Conservation (phyloP, 2,329 filamentous ascomycete species). For the Neophaeococcomyces mojaviensis region DNA sequence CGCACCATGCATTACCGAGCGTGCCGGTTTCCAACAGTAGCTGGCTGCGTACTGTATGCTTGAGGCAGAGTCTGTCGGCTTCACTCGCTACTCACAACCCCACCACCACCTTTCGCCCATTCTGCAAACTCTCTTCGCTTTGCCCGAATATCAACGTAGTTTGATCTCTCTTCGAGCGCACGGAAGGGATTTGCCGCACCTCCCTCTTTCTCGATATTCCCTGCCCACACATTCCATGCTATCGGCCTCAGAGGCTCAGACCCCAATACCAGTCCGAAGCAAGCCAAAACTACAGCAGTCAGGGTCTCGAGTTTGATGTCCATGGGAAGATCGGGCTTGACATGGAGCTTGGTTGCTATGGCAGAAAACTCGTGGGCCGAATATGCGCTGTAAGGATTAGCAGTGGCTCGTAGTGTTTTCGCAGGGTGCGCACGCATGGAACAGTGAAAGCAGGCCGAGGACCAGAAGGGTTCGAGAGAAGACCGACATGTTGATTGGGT, state of each 20-base stretch:
- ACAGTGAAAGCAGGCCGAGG: conserved; percentile 69
- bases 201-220: conserved; percentile 60
- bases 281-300: conserved; percentile 70
- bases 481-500: conserved; percentile 59
- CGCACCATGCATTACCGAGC: no score
- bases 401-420: conserved; percentile 14
- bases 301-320: conserved; percentile 88
- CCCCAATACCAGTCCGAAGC: conserved; percentile 70
- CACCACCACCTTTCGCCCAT: conserved; percentile 52
- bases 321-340: conserved; percentile 52
- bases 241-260: conserved; percentile 77
- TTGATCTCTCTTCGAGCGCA: conserved; percentile 68
- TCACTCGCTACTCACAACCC: conserved; percentile 16
- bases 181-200: conserved; percentile 72
- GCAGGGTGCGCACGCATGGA: conserved; percentile 65
- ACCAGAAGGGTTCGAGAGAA: conserved; percentile 63
- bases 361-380: conserved; percentile 88
- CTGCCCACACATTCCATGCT: conserved; percentile 71
- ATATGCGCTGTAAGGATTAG: conserved; percentile 62
- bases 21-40: no score
- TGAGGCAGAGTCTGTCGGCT: no score
- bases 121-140: conserved; percentile 70
- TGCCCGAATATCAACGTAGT: conserved; percentile 78
- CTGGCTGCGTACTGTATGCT: no score
- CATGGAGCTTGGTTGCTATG: conserved; percentile 38